Evolutionary conservation across 2,329 filamentous ascomycete genomes (phyloP).

Genomic region (Akanthomyces uredinophilus): DNA sequence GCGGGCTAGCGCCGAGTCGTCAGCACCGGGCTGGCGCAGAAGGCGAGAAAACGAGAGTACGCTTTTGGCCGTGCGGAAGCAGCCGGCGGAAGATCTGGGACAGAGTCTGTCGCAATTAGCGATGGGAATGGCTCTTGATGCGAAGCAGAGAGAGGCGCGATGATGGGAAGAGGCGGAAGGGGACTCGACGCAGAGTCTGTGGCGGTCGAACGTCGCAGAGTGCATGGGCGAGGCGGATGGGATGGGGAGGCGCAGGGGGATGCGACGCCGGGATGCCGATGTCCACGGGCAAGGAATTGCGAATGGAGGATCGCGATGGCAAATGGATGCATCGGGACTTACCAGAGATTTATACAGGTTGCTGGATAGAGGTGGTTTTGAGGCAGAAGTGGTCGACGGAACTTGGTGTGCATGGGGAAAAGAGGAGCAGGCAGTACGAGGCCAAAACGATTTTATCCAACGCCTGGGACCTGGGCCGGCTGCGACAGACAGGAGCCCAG

Average conservation of each 20-base stretch:
- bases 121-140: constrained; percentile 5
- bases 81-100: neutral
- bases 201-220: constrained; percentile 13
- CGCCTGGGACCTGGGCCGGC: neutral
- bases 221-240: neutral
- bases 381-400: constrained; percentile 14
- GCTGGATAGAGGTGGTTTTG: constrained; percentile 1
- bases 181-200: constrained; percentile 6
- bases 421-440: constrained; percentile 20
- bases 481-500: neutral
- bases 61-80: neutral
- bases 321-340: constrained; percentile 31
- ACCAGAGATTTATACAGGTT: constrained; percentile 30
- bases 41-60: constrained; percentile 18
- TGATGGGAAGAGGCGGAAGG: neutral
- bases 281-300: constrained; percentile 22
- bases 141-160: neutral
- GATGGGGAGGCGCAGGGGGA: neutral
- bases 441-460: constrained; percentile 21
- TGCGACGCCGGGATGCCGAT: neutral
- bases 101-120: constrained; percentile 14
- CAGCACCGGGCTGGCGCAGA: constrained; percentile 23
- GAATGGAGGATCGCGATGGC: constrained; percentile 32
- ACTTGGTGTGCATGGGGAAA: constrained; percentile 23
- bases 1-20: constrained; percentile 23